phyloP scores from a whole-genome alignment of 2,329 filamentous ascomycete genomes.

The Phialophora expanda region DNA sequence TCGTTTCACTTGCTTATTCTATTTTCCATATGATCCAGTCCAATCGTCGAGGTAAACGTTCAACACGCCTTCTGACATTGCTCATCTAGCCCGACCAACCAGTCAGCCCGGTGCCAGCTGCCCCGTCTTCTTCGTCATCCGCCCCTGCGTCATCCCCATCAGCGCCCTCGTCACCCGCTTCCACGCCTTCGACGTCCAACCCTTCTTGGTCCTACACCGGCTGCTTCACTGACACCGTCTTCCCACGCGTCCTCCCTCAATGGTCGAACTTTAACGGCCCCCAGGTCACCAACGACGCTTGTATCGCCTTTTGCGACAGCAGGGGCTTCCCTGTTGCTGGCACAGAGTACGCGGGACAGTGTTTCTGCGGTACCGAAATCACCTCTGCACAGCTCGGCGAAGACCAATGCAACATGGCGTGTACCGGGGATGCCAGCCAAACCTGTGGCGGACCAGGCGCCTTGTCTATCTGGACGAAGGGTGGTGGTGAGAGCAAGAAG shows the following conservation, averaged over 20 bases:
- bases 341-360: conserved; percentile 57
- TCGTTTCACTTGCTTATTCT: background rate
- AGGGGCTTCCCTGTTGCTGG: conserved; percentile 56
- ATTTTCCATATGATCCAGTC: background rate
- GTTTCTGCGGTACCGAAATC: conserved; percentile 54
- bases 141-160: conserved; percentile 1
- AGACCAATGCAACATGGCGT: conserved; percentile 39
- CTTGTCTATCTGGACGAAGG: conserved; percentile 34
- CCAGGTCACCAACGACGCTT: conserved; percentile 53
- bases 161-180: background rate
- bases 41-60: background rate
- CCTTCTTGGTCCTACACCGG: conserved; percentile 41
- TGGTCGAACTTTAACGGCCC: conserved; percentile 50
- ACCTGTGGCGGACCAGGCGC: conserved; percentile 57
- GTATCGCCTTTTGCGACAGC: conserved; percentile 56
- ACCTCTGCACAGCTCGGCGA: conserved; percentile 23
- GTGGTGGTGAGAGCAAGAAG: conserved; percentile 9
- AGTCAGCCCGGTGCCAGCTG: background rate
- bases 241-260: conserved; percentile 48
- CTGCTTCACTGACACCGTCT: conserved; percentile 51
- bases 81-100: conserved; percentile 4
- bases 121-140: conserved; percentile 5
- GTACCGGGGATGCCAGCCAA: conserved; percentile 51
- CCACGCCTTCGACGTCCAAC: conserved; percentile 14
- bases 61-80: conserved; percentile 4